Conservation (phyloP, 495 filamentous ascomycete species). For the Hypoxylon trugodes region DNA sequence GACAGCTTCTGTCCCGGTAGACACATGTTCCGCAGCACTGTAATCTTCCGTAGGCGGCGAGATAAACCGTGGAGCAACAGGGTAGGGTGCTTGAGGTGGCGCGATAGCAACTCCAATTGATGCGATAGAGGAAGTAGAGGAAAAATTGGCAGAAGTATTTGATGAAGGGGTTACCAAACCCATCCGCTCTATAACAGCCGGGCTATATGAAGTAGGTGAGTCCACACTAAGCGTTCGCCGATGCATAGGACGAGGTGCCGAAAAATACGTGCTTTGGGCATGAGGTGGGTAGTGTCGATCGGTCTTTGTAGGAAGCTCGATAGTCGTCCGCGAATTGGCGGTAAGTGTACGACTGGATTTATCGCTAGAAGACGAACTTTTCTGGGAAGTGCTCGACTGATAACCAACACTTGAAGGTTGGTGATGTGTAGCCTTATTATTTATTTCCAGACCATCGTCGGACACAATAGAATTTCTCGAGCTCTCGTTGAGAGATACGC, state of each 20-base stretch:
- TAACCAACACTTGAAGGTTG: slow-evolving; percentile 11
- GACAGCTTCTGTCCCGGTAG: background rate
- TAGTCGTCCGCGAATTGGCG: slow-evolving; percentile 21
- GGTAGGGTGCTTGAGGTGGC: slow-evolving; percentile 26
- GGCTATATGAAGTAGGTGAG: slow-evolving; percentile 1
- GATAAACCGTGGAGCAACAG: background rate
- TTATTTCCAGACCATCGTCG: slow-evolving; percentile 33
- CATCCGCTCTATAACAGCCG: slow-evolving; percentile 1
- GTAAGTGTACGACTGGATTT: slow-evolving; percentile 10
- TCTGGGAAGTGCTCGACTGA: slow-evolving; percentile 13
- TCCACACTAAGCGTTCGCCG: slow-evolving; percentile 22
- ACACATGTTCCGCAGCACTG: background rate
- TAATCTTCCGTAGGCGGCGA: background rate
- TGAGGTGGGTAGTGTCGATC: slow-evolving; percentile 40
- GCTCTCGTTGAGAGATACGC: slow-evolving; percentile 8
- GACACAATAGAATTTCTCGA: slow-evolving; percentile 17
- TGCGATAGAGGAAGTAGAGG: slow-evolving; percentile 26
- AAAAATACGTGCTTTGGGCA: slow-evolving; percentile 42
- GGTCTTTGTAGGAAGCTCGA: slow-evolving; percentile 21
- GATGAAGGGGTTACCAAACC: slow-evolving; percentile 20
- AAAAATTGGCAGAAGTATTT: slow-evolving; percentile 1
- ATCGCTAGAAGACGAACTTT: slow-evolving; percentile 13
- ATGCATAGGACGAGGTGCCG: slow-evolving; percentile 34
- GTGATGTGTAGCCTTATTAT: slow-evolving; percentile 15
- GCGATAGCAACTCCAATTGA: slow-evolving; percentile 43